Evolutionary conservation across 2,329 filamentous ascomycete species (phyloP).

Genomic region (Alternaria burnsii): DNA sequence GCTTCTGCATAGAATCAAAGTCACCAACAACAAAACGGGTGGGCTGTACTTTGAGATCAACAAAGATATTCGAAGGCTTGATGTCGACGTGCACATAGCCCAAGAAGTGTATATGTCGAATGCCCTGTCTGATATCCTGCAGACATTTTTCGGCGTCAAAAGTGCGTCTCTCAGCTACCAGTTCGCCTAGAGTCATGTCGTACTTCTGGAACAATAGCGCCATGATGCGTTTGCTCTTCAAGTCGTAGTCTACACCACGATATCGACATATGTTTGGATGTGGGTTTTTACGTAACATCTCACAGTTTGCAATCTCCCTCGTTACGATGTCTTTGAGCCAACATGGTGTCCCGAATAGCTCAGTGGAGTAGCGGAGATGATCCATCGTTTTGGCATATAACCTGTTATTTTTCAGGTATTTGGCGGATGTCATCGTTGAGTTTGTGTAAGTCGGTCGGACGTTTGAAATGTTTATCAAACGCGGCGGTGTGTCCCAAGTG

Average conservation of each 20-base stretch:
- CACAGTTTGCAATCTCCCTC: background rate
- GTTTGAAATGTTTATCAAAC: background rate
- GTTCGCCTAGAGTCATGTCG: background rate
- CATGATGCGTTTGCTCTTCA: background rate
- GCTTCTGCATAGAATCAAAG: background rate
- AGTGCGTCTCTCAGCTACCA: background rate
- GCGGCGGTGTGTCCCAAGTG: background rate
- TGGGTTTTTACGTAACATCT: background rate
- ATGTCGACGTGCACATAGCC: constrained; percentile 9
- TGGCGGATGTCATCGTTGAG: background rate
- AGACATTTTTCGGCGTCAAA: background rate
- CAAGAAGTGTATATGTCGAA: constrained; percentile 12
- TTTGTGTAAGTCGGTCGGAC: background rate
- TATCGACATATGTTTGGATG: constrained; percentile 3
- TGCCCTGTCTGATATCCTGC: background rate
- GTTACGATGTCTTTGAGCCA: background rate
- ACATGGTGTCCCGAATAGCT: background rate
- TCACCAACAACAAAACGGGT: background rate
- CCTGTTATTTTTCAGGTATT: background rate
- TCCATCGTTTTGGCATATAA: background rate
- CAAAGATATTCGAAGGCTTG: constrained; percentile 20
- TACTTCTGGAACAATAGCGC: background rate
- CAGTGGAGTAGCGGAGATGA: background rate
- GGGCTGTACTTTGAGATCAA: background rate
- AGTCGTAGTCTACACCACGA: background rate